These are phyloP conservation scores for Solanum pimpinellifolium DNA, from an alignment of 257 asterid genomes.

Conservation along the genomic window DNA sequence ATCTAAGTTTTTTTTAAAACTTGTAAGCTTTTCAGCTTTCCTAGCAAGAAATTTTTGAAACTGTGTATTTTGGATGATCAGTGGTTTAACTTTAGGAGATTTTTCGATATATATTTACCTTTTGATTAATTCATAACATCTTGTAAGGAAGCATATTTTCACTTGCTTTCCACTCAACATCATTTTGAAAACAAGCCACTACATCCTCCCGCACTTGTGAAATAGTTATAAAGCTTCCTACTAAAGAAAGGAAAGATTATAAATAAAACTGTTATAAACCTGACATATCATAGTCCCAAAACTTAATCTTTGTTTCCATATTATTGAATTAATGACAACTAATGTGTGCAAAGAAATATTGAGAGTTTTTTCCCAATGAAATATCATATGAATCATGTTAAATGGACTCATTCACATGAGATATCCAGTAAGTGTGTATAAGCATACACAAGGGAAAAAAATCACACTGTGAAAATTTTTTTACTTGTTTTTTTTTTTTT, in stretches of 20 bases:
- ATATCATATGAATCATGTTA: not conserved
- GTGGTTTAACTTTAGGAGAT: not conserved
- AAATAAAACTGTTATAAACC: too few species aligned
- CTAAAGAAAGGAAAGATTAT: slow-evolving; percentile 16
- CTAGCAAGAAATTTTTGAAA: too few species aligned
- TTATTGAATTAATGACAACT: not conserved
- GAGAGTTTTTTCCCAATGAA: not conserved
- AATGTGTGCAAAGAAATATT: not conserved
- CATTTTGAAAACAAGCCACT: slow-evolving; percentile 53
- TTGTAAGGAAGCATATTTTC: slow-evolving; percentile 67
- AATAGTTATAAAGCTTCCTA: slow-evolving; percentile 63
- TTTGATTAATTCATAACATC: slow-evolving; percentile 41
- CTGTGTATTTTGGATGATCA: not conserved
- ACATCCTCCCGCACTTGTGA: slow-evolving; percentile 72
- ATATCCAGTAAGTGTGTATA: not conserved
- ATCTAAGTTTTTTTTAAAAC: too few species aligned
- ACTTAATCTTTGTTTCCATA: not conserved
- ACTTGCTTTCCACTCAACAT: slow-evolving; percentile 50
- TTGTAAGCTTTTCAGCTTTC: too few species aligned
- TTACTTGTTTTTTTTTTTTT: too few species aligned
- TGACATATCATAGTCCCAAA: not conserved
- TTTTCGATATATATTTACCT: slow-evolving; percentile 30
- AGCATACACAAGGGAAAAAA: not conserved
- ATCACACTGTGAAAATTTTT: too few species aligned
- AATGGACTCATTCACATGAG: not conserved